Percentiles rank a stretch among this genome's conserved stretches.
phyloP scores from a whole-genome alignment of 139 green algal genomes.

The Chlorella sp. region DNA sequence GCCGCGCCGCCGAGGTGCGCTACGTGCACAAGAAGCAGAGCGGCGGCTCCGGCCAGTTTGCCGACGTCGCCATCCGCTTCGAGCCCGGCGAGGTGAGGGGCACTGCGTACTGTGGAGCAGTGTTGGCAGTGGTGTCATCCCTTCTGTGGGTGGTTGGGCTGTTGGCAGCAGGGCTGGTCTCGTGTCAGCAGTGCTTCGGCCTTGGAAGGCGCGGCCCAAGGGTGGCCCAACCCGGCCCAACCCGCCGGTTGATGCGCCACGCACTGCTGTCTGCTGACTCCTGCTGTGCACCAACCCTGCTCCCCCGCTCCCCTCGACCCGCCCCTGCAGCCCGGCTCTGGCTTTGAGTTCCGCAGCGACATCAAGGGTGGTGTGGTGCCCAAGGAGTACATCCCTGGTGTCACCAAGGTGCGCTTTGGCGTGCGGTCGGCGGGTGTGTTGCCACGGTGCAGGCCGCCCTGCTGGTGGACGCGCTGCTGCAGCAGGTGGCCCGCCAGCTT shows the following conservation, averaged over 20 bases:
- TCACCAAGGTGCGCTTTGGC: conserved; percentile 86
- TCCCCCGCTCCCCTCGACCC: too few relatives aligned
- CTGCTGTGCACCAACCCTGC: too few relatives aligned
- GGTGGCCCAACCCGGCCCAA: too few relatives aligned
- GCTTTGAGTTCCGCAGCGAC: conserved; percentile 95
- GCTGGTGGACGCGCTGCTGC: neutral
- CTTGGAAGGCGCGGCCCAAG: too few relatives aligned
- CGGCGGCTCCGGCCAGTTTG: conserved; percentile 97
- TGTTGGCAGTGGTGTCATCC: too few relatives aligned
- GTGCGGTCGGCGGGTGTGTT: too few relatives aligned
- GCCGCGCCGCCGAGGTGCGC: conserved; percentile 71
- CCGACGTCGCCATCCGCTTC: conserved; percentile 94
- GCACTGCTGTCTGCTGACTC: too few relatives aligned
- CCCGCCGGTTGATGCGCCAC: too few relatives aligned
- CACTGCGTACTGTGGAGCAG: too few relatives aligned
- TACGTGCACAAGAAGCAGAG: conserved; percentile 99
- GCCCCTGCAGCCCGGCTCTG: conserved; percentile 67
- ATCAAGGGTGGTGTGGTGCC: conserved; percentile 98
- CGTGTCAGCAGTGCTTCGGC: too few relatives aligned
- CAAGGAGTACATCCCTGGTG: conserved; percentile 99
- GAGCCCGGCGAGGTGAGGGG: conserved; percentile 85
- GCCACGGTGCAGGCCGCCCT: neutral
- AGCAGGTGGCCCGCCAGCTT: neutral
- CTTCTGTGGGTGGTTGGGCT: too few relatives aligned
- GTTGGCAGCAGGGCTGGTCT: too few relatives aligned